Conservation (phyloP, 169 alveolate genomes). For the Eimeria acervulina region DNA sequence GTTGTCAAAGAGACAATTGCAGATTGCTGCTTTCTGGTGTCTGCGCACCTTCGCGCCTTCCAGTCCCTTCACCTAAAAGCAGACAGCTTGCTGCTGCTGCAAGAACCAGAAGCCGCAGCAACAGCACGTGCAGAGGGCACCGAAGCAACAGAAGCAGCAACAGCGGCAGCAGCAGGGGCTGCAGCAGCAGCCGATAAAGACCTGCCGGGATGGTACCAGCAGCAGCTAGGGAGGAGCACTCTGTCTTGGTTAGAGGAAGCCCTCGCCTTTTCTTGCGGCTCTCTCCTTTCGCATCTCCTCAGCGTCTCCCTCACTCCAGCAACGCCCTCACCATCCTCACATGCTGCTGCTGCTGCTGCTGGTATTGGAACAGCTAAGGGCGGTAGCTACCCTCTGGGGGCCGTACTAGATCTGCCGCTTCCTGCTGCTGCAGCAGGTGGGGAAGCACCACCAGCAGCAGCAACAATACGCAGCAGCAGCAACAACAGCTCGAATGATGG, state of each 20-base stretch:
- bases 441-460: slow-evolving; percentile 19
- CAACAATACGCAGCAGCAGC: slow-evolving; percentile 17
- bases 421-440: slow-evolving; percentile 10
- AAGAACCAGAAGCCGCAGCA: slow-evolving; percentile 13
- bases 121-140: neutral
- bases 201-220: slow-evolving; percentile 51
- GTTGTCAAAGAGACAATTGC: slow-evolving; percentile 13
- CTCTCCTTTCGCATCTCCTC: slow-evolving; percentile 6
- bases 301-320: slow-evolving; percentile 27
- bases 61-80: slow-evolving; percentile 49
- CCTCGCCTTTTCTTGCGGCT: slow-evolving; percentile 44
- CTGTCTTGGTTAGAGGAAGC: slow-evolving; percentile 63
- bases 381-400: neutral
- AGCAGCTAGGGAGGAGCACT: slow-evolving; percentile 31
- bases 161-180: slow-evolving; percentile 22
- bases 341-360: slow-evolving; percentile 34
- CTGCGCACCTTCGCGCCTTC: slow-evolving; percentile 39
- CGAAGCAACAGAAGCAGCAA: neutral
- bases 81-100: slow-evolving; percentile 40
- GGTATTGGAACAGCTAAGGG: neutral
- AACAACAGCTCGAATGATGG: slow-evolving; percentile 19
- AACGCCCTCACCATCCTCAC: neutral
- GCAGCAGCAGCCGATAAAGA: neutral
- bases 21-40: slow-evolving; percentile 10
- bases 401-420: neutral